Base-by-base conservation (phyloP, 805 yeast genomes). In the Ogataea chonburiensis region DNA sequence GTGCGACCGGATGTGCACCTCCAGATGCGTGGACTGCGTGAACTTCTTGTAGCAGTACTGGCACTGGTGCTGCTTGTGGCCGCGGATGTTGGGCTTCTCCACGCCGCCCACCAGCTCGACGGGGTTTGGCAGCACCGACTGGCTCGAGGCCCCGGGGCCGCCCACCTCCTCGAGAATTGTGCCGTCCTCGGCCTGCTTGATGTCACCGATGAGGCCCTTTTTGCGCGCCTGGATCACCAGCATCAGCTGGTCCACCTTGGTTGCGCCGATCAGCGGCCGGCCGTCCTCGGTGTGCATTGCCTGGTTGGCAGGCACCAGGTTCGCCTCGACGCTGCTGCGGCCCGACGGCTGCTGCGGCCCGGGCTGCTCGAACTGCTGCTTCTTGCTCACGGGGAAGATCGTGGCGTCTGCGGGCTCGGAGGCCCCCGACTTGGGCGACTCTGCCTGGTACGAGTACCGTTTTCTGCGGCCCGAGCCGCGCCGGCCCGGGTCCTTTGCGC, bases 221-320 rank as follows among this genome's bases (percentile, higher is more conserved):
- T 82, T 84, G 34, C 95, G 71, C 0, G 96, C 95, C 59, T 89
- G 95, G 36, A 89, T 83, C 24, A 87, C 85, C 31, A 89, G 68
- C 96, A 89, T 87, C 52, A 89, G 66, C 52, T 83, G 94, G 61
- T 89, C 98, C 17, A 89, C 86, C 54, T 85, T 85, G 0, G 96
- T 89, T 3, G 89, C 87, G 2, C 96, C 96, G 5, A 86, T 59
- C 15, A 81, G 63, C 3, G 88, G 86, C 34, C 85, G 63, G 1
- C 82, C 81, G 47, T 79, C 85, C 28, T 79, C 84, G 3, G 73
- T 53, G 29, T 66, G 67, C 14, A 65, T 62, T 29, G 68, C 60
- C 32, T 70, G 74, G 39, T 68, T 74, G 0, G 71, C 73, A 6
- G 77, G 65, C 13, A 73, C 67, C 25, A 68, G 52, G 9, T 58